Conservation (phyloP, 768 basidiomycete species). For the Hysterangium stoloniferum region DNA sequence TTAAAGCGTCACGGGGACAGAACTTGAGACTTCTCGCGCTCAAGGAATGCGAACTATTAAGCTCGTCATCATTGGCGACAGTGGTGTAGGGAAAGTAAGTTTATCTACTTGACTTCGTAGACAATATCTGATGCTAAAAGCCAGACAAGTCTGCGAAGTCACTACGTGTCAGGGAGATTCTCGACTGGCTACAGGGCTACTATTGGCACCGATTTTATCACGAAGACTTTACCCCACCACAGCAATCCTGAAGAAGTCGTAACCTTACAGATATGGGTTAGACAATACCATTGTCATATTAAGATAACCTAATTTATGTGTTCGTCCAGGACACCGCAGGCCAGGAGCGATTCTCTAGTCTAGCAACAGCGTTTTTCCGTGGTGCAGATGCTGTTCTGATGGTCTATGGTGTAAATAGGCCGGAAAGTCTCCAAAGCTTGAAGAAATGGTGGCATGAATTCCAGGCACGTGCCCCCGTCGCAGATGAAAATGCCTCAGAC, state of each 20-base stretch:
- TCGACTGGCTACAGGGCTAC: slow-evolving; percentile 74
- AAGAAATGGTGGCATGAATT: slow-evolving; percentile 79
- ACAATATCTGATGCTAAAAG: not conserved
- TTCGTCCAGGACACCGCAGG: slow-evolving; percentile 68
- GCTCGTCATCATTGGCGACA: slow-evolving; percentile 73
- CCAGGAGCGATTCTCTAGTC: slow-evolving; percentile 79
- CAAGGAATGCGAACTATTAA: slow-evolving; percentile 70
- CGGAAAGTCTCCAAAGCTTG: slow-evolving; percentile 50
- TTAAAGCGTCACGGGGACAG: not conserved
- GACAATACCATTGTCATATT: not conserved
- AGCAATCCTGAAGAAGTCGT: slow-evolving; percentile 45
- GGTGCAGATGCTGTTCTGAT: slow-evolving; percentile 77
- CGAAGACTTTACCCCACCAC: slow-evolving; percentile 62
- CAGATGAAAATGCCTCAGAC: slow-evolving; percentile 50
- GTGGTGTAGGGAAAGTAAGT: slow-evolving; percentile 69
- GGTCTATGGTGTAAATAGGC: slow-evolving; percentile 71
- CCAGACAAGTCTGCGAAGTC: slow-evolving; percentile 19
- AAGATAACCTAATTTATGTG: not conserved
- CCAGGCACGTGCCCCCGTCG: slow-evolving; percentile 53
- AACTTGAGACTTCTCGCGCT: not conserved
- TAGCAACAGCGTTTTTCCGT: slow-evolving; percentile 78
- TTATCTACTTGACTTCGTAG: not conserved
- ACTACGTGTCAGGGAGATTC: slow-evolving; percentile 67
- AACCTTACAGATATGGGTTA: slow-evolving; percentile 63
- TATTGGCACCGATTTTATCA: slow-evolving; percentile 85